Base-by-base conservation (phyloP, 2,329 filamentous ascomycete genomes). In the Aspergillus carbonarius region DNA sequence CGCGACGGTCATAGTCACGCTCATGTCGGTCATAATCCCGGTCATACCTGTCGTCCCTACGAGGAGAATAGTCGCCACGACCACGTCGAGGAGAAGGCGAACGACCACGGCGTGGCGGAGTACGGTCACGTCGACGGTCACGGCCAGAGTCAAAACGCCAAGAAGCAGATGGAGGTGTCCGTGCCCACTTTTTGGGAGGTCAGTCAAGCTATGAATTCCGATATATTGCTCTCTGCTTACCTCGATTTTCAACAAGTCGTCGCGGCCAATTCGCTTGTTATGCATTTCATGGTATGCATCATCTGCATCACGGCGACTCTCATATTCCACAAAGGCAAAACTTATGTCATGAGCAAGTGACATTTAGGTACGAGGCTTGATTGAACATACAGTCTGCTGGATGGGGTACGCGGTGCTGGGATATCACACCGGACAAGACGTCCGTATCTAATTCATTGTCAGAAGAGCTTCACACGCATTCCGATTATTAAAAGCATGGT, bases 211-310 rank as follows among this genome's bases (percentile, higher is more conserved):
- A 5, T 44, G 17, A 18, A 35, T 5, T 34, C 39, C 20, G 27
- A 15, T 20, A 53, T 47, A 32, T 35, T 52, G 15, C 42, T n/a
- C n/a, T 27, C n/a, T 40, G 60, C 85, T 67, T 80, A 96, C 95
- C 86, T 99, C 95, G 66, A 99, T 98, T 82, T 99, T 99, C 80
- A 99, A 76, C 60, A 96, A 81, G 72, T 99, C 95, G 74, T 99
- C 95, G 63, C 93, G 89, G 49, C 92, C 93, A 69, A 99, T 92
- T 67, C 93, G 92, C 86, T 97, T 97, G 83, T 98, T 98, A 76
- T 99, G 95, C 95, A 99, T 99, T 81, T 99, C 95, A 77, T 99
- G 92, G 76, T 99, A 99, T 49, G 95, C 95, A 81, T 99, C 95
- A 77, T 99, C 95, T 64, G 95, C 93, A 83, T 99, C 95, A 69